These are phyloP conservation scores for Globisporangium orthogonon DNA, from an alignment of 352 stramenopile genomes.

Conservation along the genomic window DNA sequence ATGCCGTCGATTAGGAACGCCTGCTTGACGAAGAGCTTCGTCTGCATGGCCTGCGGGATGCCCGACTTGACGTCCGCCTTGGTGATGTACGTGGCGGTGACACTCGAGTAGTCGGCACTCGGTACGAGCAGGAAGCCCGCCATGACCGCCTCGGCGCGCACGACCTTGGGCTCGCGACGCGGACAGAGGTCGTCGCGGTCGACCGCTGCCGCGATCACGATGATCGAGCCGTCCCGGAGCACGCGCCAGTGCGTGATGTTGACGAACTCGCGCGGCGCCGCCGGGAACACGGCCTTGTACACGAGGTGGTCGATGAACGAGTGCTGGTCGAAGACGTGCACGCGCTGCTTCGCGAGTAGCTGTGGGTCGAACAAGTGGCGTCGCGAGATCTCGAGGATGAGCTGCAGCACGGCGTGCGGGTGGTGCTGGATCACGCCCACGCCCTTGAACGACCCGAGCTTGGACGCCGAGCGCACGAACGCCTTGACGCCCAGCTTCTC, in stretches of 20 bases:
- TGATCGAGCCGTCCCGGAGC: slow-evolving; percentile 44
- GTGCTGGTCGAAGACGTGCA: slow-evolving; percentile 60
- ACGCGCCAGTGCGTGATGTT: slow-evolving; percentile 74
- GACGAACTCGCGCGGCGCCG: slow-evolving; percentile 44
- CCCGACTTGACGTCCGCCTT: slow-evolving; percentile 60
- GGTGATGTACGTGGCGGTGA: slow-evolving; percentile 54
- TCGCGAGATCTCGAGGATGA: slow-evolving; percentile 45
- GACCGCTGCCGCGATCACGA: slow-evolving; percentile 41
- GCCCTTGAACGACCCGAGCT: slow-evolving; percentile 44
- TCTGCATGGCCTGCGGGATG: slow-evolving; percentile 43
- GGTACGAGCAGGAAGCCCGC: slow-evolving; percentile 57
- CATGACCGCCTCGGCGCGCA: slow-evolving; percentile 49
- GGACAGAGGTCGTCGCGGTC: slow-evolving; percentile 34
- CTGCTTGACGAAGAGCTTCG: slow-evolving; percentile 72
- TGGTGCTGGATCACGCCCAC: slow-evolving; percentile 50
- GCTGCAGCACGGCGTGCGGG: slow-evolving; percentile 42
- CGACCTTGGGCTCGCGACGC: slow-evolving; percentile 32
- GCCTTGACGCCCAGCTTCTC: slow-evolving; percentile 55
- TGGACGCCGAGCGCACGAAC: slow-evolving; percentile 37
- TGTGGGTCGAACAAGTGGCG: slow-evolving; percentile 51
- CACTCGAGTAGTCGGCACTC: slow-evolving; percentile 49
- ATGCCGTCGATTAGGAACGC: slow-evolving; percentile 57
- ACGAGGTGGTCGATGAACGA: slow-evolving; percentile 67
- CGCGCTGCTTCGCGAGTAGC: slow-evolving; percentile 35
- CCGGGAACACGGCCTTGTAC: slow-evolving; percentile 64